Percentiles rank a stretch among this genome's conserved stretches.
Conservation (phyloP, 2,329 filamentous ascomycete genomes). For the Pyricularia grisea region DNA sequence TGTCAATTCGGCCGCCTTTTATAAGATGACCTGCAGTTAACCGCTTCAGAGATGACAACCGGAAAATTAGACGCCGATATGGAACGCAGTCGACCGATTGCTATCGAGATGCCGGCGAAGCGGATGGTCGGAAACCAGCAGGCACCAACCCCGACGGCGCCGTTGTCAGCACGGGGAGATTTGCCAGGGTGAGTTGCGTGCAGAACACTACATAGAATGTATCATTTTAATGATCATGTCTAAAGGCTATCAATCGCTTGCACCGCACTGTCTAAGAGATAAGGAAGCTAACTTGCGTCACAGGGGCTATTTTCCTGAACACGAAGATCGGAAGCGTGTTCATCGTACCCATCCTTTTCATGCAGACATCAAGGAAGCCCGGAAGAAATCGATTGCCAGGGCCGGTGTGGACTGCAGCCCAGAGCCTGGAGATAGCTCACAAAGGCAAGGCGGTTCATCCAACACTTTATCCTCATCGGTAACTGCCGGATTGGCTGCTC, state of each 20-base stretch:
- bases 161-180: constrained; percentile 49
- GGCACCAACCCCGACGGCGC: constrained; percentile 27
- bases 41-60: neutral
- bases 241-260: neutral
- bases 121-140: constrained; percentile 25
- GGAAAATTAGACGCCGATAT: constrained; percentile 7
- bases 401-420: neutral
- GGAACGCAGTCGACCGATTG: constrained; percentile 37
- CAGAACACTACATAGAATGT: neutral
- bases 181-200: constrained; percentile 40
- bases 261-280: neutral
- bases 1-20: neutral
- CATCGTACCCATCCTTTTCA: constrained; percentile 44
- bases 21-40: neutral
- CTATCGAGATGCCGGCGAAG: constrained; percentile 38
- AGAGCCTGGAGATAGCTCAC: neutral
- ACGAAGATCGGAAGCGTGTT: constrained; percentile 43
- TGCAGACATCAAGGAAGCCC: constrained; percentile 28
- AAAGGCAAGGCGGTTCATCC: neutral
- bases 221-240: neutral
- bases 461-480: neutral
- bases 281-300: neutral
- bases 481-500: neutral
- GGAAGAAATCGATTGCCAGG: constrained; percentile 22
- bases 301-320: constrained; percentile 52